Conservation (phyloP, 2,329 filamentous ascomycete species). For the Cladosporium sp. region DNA sequence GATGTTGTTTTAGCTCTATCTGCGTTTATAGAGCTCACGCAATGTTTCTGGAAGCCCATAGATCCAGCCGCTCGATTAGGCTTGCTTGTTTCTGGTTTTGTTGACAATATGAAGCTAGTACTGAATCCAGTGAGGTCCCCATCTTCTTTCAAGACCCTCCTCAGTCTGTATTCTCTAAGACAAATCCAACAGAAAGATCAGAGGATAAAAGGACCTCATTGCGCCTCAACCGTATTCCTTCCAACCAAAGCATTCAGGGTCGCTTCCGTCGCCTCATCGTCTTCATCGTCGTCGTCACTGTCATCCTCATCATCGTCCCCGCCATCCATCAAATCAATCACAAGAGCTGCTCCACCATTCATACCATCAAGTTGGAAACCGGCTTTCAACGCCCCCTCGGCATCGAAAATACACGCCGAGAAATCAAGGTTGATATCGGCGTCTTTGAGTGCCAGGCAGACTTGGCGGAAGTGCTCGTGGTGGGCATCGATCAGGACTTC, state of each 20-base stretch:
- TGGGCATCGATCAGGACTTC: not conserved
- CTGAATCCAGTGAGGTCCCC: too few relatives aligned
- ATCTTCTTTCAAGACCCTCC: too few relatives aligned
- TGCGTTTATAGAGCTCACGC: too few relatives aligned
- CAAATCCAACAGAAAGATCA: too few relatives aligned
- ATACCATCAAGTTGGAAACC: slow-evolving; percentile 10
- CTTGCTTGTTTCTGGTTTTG: too few relatives aligned
- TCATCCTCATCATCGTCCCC: not conserved
- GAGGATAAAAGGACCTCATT: not conserved
- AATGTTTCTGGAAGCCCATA: too few relatives aligned
- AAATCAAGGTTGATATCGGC: slow-evolving; percentile 7
- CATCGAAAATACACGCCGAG: slow-evolving; percentile 11
- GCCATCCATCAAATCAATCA: slow-evolving; percentile 5
- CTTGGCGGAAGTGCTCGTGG: slow-evolving; percentile 7
- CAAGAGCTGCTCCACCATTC: slow-evolving; percentile 1
- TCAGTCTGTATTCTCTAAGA: too few relatives aligned
- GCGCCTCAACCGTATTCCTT: not conserved
- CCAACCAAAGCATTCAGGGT: not conserved
- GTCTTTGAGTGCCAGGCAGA: slow-evolving; percentile 7
- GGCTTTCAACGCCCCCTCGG: not conserved
- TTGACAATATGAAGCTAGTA: too few relatives aligned
- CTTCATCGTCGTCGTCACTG: not conserved
- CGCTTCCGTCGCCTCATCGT: not conserved
- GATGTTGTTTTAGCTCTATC: too few relatives aligned
- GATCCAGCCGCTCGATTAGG: too few relatives aligned